phyloP scores from a whole-genome alignment of 2,329 filamentous ascomycete genomes.

The Scopulariopsis brevicaulis region DNA sequence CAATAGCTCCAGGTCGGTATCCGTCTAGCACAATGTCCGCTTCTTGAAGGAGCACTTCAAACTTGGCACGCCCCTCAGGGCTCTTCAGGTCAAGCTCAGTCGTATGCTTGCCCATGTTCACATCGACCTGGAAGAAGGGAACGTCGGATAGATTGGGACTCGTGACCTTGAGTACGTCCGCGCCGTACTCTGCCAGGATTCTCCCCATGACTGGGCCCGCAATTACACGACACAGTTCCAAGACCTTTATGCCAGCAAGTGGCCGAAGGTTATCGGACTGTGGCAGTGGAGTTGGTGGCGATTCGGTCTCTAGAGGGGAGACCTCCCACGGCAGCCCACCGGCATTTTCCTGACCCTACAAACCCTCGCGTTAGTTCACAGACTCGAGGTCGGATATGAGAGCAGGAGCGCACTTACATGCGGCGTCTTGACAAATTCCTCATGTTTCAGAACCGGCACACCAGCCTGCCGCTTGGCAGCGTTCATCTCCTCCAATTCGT shows the following conservation, averaged over 20 bases:
- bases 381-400: not conserved
- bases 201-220: conserved; percentile 63
- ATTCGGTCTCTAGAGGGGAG: not conserved
- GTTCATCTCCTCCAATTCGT: conserved; percentile 49
- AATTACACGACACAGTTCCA: conserved; percentile 67
- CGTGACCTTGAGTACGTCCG: conserved; percentile 62
- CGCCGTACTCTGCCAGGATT: conserved; percentile 62
- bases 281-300: not conserved
- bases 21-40: conserved; percentile 58
- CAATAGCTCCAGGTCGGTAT: conserved; percentile 57
- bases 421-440: conserved; percentile 44
- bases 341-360: not conserved
- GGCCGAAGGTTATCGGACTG: not conserved
- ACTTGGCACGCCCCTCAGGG: conserved; percentile 35
- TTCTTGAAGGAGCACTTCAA: conserved; percentile 47
- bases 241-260: conserved; percentile 54
- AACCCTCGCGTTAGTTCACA: not conserved
- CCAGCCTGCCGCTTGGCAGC: conserved; percentile 45
- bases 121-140: conserved; percentile 61
- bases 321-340: not conserved
- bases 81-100: conserved; percentile 52
- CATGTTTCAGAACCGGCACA: conserved; percentile 44
- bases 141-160: conserved; percentile 57
- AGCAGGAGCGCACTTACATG: conserved; percentile 12
- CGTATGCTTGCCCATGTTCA: conserved; percentile 61